Evolutionary conservation across 768 basidiomycete genomes (phyloP).

Genomic region (Macrolepiota dolichaula): DNA sequence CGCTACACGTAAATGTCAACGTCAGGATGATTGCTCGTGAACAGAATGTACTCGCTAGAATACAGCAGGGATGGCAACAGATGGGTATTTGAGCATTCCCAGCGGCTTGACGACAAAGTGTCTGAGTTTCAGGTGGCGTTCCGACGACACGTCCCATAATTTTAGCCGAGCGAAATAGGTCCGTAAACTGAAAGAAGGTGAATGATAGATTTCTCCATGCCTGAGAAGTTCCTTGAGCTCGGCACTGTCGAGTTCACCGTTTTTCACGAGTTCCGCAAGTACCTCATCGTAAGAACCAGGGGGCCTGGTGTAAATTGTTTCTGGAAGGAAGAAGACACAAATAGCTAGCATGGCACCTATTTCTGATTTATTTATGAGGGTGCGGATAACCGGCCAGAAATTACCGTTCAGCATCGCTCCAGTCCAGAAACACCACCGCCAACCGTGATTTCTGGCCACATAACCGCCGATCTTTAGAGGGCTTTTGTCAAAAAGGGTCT

Average conservation of each 20-base stretch:
- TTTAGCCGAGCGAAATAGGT: conserved; percentile 26
- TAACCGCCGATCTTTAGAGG: conserved; percentile 30
- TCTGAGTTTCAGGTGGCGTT: conserved; percentile 21
- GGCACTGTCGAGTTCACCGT: conserved; percentile 6
- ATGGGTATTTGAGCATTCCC: conserved; percentile 38
- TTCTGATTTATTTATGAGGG: neutral
- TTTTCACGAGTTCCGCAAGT: conserved; percentile 12
- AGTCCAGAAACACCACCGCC: conserved; percentile 43
- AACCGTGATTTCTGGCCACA: conserved; percentile 32
- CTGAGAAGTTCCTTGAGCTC: conserved; percentile 11
- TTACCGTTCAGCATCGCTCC: conserved; percentile 37
- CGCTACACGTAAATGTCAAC: conserved; percentile 17
- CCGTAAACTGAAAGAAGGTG: conserved; percentile 24
- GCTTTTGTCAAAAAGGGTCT: neutral
- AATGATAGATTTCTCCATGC: conserved; percentile 18
- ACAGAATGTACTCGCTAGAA: conserved; percentile 25
- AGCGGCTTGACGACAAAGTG: conserved; percentile 32
- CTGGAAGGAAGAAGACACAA: conserved; percentile 36
- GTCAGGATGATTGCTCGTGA: neutral
- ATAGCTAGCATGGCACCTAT: conserved; percentile 27
- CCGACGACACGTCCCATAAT: conserved; percentile 27
- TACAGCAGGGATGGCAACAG: conserved; percentile 32
- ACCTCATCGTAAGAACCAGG: conserved; percentile 11
- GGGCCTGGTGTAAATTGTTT: conserved; percentile 35
- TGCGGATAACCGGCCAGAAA: neutral